These are phyloP conservation scores for Boletus austroedulis DNA, from an alignment of 1,284 basidiomycete genomes.

Conservation along the genomic window DNA sequence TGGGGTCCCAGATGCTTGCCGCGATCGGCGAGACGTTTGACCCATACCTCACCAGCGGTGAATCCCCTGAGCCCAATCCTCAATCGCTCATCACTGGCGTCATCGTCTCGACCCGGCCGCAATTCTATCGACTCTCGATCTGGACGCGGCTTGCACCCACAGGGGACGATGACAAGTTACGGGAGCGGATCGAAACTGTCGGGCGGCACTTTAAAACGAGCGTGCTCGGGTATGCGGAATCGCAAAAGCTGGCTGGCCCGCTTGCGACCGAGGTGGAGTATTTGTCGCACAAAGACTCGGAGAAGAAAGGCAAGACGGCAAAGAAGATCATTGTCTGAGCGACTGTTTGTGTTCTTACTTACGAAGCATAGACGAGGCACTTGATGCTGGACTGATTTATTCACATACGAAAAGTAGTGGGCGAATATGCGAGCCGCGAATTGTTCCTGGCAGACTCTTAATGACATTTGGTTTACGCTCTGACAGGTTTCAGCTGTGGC, in stretches of 20 bases:
- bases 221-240: slow-evolving; percentile 80
- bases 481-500: neutral
- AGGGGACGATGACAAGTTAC: slow-evolving; percentile 55
- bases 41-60: slow-evolving; percentile 63
- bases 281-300: slow-evolving; percentile 90
- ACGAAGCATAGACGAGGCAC: slow-evolving; percentile 14
- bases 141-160: slow-evolving; percentile 88
- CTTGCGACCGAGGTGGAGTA: slow-evolving; percentile 94
- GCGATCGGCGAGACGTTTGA: slow-evolving; percentile 97
- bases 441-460: slow-evolving; percentile 22
- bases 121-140: slow-evolving; percentile 95
- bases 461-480: slow-evolving; percentile 25
- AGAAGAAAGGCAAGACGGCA: slow-evolving; percentile 86
- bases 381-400: slow-evolving; percentile 35
- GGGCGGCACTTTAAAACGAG: slow-evolving; percentile 86
- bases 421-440: slow-evolving; percentile 18
- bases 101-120: slow-evolving; percentile 90
- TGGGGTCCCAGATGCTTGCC: slow-evolving; percentile 79
- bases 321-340: slow-evolving; percentile 75
- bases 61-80: slow-evolving; percentile 44
- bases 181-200: slow-evolving; percentile 66
- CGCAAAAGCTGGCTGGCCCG: slow-evolving; percentile 74
- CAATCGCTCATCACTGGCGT: slow-evolving; percentile 89
- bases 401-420: slow-evolving; percentile 28
- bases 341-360: slow-evolving; percentile 16